Evolutionary conservation across 2,329 filamentous ascomycete species (phyloP).

Genomic region (Fusarium sp.): DNA sequence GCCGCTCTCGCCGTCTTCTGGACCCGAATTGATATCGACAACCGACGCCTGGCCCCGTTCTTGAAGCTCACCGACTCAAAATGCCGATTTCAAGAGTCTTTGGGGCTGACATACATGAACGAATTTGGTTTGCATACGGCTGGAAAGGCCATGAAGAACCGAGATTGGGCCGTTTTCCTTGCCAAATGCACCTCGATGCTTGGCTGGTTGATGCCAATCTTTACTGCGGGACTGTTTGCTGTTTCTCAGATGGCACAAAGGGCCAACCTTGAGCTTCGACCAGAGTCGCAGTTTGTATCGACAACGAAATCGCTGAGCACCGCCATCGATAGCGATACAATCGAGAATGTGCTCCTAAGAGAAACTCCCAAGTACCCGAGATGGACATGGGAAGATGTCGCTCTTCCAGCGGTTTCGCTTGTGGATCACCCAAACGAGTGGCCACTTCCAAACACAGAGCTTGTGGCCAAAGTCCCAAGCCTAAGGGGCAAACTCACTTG

Average conservation of each 20-base stretch:
- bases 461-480: slow-evolving; percentile 34
- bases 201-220: slow-evolving; percentile 44
- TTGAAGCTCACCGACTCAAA: slow-evolving; percentile 35
- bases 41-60: slow-evolving; percentile 40
- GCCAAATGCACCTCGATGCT: slow-evolving; percentile 39
- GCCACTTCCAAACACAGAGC: slow-evolving; percentile 37
- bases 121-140: slow-evolving; percentile 40
- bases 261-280: slow-evolving; percentile 34
- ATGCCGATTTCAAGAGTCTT: slow-evolving; percentile 36
- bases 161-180: slow-evolving; percentile 43
- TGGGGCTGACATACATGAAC: slow-evolving; percentile 43
- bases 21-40: slow-evolving; percentile 41
- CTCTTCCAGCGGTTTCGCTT: slow-evolving; percentile 35
- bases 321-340: slow-evolving; percentile 19
- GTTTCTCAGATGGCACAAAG: slow-evolving; percentile 31
- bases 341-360: slow-evolving; percentile 33
- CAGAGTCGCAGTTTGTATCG: slow-evolving; percentile 34
- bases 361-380: slow-evolving; percentile 36
- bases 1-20: slow-evolving; percentile 31
- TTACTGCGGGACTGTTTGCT: slow-evolving; percentile 42
- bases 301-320: slow-evolving; percentile 28
- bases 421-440: slow-evolving; percentile 23
- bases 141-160: slow-evolving; percentile 37
- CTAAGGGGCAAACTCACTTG: slow-evolving; percentile 34
- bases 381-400: slow-evolving; percentile 42